Evolutionary conservation across 2,329 filamentous ascomycete species (phyloP), one percentile per base, ranked within the genome.

Genomic region (Diplodia seriata): DNA sequence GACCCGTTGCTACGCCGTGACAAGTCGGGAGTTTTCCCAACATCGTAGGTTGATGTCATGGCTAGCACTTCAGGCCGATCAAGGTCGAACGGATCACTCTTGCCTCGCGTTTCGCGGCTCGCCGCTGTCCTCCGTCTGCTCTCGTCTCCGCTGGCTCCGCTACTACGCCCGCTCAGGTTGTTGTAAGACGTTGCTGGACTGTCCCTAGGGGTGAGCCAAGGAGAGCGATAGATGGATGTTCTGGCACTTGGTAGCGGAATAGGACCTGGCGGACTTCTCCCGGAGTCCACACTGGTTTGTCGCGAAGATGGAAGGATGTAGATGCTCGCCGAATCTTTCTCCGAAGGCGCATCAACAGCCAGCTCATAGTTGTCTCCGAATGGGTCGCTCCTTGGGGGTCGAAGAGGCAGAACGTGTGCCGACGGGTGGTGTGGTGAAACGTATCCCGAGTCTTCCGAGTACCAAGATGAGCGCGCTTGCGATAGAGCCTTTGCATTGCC

Each of bases 41-140:
- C 29, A 15, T 51, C 59, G 26, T 63, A 63, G 31, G 50, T 63
- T 31, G 59, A 63, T 18, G 59, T 26, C 56, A 79, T 77, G 0
- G 76, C 75, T 9, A 80, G 71, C 9, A 80, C 74, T 68, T 80
- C 78, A 11, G 78, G 78, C 14, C 77, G 72, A 65, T 80, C 78
- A 15, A 80, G 74, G 67, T 80, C 78, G 54, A 80, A 80, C 0
- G 78, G 78, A 67, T 80, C 78, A 1, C 77, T 79, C 50, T 79
- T 76, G 15, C 78, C 75, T 40, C 76, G 74, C n/a, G 71, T 73
- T 15, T 61, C 55, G 8, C 75, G 73, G 9, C 70, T 70, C 18
- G 18, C 51, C 8, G 68, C 29, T 1, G 64, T 67, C 11, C 64
- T n/a, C 7, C 54, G 53, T 31, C 18, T 67, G 53, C 53, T 43